These are phyloP conservation scores for Vigna angularis DNA, from an alignment of 306 rosid species.

Conservation along the genomic window DNA sequence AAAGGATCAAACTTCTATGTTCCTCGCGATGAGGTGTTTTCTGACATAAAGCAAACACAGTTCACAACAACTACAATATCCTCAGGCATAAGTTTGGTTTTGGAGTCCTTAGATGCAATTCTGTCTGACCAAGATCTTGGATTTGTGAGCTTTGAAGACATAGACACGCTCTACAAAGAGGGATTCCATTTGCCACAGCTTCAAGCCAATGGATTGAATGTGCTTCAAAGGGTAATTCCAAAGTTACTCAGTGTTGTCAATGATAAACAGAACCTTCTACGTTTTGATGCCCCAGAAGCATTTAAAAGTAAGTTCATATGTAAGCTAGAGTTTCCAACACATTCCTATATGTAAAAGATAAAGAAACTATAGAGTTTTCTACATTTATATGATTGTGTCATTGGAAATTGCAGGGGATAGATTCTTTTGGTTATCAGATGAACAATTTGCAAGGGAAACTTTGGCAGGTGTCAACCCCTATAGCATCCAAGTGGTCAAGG, in stretches of 20 bases:
- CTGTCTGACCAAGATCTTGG: slow-evolving; percentile 45
- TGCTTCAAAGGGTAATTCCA: slow-evolving; percentile 48
- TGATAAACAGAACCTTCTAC: slow-evolving; percentile 45
- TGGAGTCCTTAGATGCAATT: slow-evolving; percentile 45
- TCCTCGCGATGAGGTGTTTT: slow-evolving; percentile 66
- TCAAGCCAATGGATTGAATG: background rate
- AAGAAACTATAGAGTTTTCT: too few relatives aligned
- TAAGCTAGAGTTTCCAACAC: too few relatives aligned
- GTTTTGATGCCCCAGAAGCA: slow-evolving; percentile 64
- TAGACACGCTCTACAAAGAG: slow-evolving; percentile 57
- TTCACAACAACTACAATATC: slow-evolving; percentile 50
- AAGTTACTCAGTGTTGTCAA: slow-evolving; percentile 40
- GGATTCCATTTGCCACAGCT: slow-evolving; percentile 46
- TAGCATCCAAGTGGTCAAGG: slow-evolving; percentile 55
- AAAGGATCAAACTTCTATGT: slow-evolving; percentile 49
- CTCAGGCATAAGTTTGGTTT: slow-evolving; percentile 46
- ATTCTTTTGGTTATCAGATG: slow-evolving; percentile 86
- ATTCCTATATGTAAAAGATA: too few relatives aligned
- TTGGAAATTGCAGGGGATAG: slow-evolving; percentile 63
- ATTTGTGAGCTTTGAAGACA: slow-evolving; percentile 53
- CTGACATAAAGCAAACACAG: slow-evolving; percentile 50
- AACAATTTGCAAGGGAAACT: slow-evolving; percentile 66
- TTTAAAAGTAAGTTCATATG: slow-evolving; percentile 42
- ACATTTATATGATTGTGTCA: background rate
- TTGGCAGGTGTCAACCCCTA: slow-evolving; percentile 62